phyloP scores from a whole-genome alignment of 495 filamentous ascomycete species.

The Aspergillus ostianus region DNA sequence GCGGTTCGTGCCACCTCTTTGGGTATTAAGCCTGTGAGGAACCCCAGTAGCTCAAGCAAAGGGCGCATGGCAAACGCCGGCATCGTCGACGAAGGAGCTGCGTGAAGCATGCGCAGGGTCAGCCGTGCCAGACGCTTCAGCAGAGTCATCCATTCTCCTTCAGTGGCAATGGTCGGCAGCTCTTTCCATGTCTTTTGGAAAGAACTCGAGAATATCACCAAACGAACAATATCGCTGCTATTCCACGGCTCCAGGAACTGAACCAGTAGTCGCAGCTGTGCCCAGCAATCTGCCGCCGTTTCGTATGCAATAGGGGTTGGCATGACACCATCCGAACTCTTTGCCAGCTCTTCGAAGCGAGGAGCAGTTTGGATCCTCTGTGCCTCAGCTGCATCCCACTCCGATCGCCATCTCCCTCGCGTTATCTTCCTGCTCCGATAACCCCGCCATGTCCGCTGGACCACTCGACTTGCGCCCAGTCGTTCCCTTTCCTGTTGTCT shows the following conservation, averaged over 20 bases:
- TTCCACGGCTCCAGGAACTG: constrained; percentile 46
- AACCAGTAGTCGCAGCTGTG: constrained; percentile 47
- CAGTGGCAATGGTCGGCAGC: constrained; percentile 39
- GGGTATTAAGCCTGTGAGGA: constrained; percentile 44
- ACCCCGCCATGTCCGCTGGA: constrained; percentile 86
- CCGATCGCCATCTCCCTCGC: constrained; percentile 55
- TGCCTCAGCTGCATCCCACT: constrained; percentile 61
- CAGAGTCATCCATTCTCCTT: constrained; percentile 47
- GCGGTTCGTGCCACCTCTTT: constrained; percentile 48
- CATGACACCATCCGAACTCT: constrained; percentile 9
- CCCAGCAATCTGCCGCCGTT: constrained; percentile 45
- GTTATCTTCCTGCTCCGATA: constrained; percentile 61
- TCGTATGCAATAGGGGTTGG: constrained; percentile 41
- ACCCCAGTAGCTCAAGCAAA: constrained; percentile 38
- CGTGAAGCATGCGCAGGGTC: constrained; percentile 41
- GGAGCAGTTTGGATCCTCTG: constrained; percentile 17
- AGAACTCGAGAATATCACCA: constrained; percentile 44
- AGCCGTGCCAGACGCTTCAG: constrained; percentile 47
- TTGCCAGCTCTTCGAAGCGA: constrained; percentile 19
- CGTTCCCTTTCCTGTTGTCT: constrained; percentile 81
- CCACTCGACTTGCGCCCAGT: constrained; percentile 66
- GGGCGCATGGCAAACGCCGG: constrained; percentile 26
- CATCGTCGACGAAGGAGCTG: constrained; percentile 23
- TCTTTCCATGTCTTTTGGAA: constrained; percentile 40
- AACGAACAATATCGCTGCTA: constrained; percentile 39